Percentiles rank a stretch among this genome's conserved stretches.
These are phyloP conservation scores for Penicillium robsamsonii DNA, from an alignment of 495 filamentous ascomycete species.

Conservation along the genomic window DNA sequence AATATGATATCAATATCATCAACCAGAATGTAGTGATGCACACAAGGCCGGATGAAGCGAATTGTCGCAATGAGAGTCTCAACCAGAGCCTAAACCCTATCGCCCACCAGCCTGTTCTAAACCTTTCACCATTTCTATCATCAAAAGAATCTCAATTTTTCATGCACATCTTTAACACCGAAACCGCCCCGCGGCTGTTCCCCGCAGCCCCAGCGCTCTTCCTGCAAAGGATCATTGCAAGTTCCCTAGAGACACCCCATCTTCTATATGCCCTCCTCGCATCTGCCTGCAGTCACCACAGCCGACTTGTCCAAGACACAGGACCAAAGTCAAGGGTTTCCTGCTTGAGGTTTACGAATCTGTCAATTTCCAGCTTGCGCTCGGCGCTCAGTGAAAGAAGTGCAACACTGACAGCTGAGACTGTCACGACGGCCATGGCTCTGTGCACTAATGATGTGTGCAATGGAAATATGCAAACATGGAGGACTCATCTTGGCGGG, in stretches of 20 bases:
- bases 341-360: conserved; percentile 32
- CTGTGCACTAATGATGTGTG: conserved; percentile 41
- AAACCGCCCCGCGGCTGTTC: conserved; percentile 31
- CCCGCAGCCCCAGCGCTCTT: conserved; percentile 29
- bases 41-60: background rate
- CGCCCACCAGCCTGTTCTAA: conserved; percentile 18
- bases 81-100: background rate
- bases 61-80: background rate
- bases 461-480: conserved; percentile 34
- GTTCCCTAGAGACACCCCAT: conserved; percentile 28
- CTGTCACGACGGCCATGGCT: conserved; percentile 31
- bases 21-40: background rate
- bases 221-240: conserved; percentile 24
- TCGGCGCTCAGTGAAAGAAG: conserved; percentile 13
- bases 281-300: conserved; percentile 30
- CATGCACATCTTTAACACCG: conserved; percentile 28
- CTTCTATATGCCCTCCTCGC: conserved; percentile 34
- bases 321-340: conserved; percentile 11
- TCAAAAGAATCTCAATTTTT: conserved; percentile 26
- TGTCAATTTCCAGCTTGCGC: conserved; percentile 29
- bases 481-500: conserved; percentile 29
- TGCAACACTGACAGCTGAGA: conserved; percentile 22
- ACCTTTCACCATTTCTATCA: conserved; percentile 22
- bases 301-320: conserved; percentile 25
- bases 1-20: conserved; percentile 26